phyloP scores from a whole-genome alignment of 352 stramenopile species.

The Globisporangium canariense region DNA sequence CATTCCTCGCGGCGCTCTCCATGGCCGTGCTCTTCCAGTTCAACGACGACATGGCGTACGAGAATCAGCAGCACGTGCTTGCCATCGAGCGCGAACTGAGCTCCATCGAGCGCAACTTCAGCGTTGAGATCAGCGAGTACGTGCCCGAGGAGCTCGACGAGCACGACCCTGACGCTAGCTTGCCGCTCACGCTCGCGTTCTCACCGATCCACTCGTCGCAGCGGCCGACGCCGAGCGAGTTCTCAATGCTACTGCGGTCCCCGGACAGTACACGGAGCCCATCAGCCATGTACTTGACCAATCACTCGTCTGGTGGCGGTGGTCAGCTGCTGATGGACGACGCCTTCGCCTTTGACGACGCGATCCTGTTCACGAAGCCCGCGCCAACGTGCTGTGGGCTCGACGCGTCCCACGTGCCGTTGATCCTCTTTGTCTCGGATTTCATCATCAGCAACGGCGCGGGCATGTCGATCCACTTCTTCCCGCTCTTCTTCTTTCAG shows the following conservation, averaged over 20 bases:
- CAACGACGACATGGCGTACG: constrained; percentile 72
- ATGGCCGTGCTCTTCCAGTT: constrained; percentile 73
- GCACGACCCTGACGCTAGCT: constrained; percentile 1
- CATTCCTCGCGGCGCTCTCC: constrained; percentile 49
- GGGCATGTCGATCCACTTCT: constrained; percentile 54
- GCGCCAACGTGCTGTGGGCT: constrained; percentile 29
- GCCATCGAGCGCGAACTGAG: constrained; percentile 54
- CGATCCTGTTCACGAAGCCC: constrained; percentile 5
- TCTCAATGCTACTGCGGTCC: constrained; percentile 29
- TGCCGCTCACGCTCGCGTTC: constrained; percentile 12
- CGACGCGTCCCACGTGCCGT: constrained; percentile 45
- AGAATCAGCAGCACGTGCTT: constrained; percentile 55
- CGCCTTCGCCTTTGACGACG: constrained; percentile 19
- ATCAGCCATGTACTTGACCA: constrained; percentile 19
- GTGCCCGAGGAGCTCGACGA: constrained; percentile 16
- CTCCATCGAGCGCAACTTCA: constrained; percentile 68
- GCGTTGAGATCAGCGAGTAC: constrained; percentile 46
- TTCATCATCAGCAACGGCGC: constrained; percentile 69
- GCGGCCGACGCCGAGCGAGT: constrained; percentile 25
- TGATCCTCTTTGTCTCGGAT: constrained; percentile 57
- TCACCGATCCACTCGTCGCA: constrained; percentile 16
- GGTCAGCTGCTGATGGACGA: constrained; percentile 6
- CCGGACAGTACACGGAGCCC: constrained; percentile 1
- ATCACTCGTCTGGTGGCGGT: constrained; percentile 1
- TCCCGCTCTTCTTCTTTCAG: constrained; percentile 63